phyloP scores from a whole-genome alignment of 768 basidiomycete species.

The Lentinula raphanica region DNA sequence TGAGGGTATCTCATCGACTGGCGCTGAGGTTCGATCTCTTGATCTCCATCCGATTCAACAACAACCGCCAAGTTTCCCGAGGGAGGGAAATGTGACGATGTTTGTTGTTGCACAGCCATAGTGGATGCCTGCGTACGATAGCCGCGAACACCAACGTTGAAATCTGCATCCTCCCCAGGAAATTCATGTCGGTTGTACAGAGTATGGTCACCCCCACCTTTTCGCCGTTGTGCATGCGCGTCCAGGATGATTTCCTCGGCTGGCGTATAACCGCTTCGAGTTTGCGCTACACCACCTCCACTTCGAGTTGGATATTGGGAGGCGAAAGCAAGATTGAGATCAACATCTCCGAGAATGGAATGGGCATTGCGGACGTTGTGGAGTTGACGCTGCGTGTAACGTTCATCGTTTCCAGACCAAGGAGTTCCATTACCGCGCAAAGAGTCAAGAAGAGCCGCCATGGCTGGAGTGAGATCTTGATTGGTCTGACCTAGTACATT shows the following conservation, averaged over 20 bases:
- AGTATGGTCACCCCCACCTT: constrained; percentile 28
- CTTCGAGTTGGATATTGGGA: constrained; percentile 4
- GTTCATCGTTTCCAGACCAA: constrained; percentile 13
- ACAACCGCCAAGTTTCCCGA: neutral
- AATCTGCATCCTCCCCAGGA: constrained; percentile 22
- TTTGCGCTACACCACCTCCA: constrained; percentile 19
- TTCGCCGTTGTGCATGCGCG: constrained; percentile 28
- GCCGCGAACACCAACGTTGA: constrained; percentile 36
- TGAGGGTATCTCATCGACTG: constrained; percentile 5
- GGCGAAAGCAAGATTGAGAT: constrained; percentile 8
- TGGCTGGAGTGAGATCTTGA: constrained; percentile 12
- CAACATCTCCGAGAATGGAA: constrained; percentile 8
- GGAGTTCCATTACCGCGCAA: constrained; percentile 20
- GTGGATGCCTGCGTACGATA: constrained; percentile 36
- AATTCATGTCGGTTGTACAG: constrained; percentile 22
- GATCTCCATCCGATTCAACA: neutral
- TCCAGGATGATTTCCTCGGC: constrained; percentile 66
- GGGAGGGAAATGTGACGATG: neutral
- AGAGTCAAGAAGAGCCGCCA: constrained; percentile 30
- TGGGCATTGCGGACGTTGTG: neutral
- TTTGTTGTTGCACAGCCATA: constrained; percentile 18
- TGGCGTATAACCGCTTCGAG: constrained; percentile 57
- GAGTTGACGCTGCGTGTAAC: neutral
- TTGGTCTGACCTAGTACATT: neutral
- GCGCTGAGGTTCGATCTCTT: neutral